Evolutionary conservation across 192 early-diverging fungal species (phyloP).

Genomic region (Linnemannia hyalina): DNA sequence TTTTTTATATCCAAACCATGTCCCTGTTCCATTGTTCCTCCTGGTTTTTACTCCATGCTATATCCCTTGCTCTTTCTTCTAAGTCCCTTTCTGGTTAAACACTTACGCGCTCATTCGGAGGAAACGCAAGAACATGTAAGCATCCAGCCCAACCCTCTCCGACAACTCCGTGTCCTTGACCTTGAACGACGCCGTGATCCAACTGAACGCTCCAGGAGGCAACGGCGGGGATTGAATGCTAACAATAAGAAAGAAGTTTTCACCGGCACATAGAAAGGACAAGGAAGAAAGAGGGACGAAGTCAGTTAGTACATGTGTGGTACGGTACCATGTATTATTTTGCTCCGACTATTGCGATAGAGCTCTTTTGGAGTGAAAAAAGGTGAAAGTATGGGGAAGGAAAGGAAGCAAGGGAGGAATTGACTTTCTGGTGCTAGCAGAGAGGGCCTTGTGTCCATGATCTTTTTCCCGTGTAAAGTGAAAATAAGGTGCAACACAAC

Average conservation of each 20-base stretch:
- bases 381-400: neutral
- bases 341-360: neutral
- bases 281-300: neutral
- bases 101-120: slow-evolving; percentile 69
- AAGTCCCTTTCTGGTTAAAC: neutral
- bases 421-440: neutral
- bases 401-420: neutral
- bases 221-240: slow-evolving; percentile 68
- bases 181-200: slow-evolving; percentile 70
- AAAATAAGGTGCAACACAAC: neutral
- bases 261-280: too few relatives aligned
- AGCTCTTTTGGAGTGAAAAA: neutral
- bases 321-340: neutral
- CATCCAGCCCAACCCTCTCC: slow-evolving; percentile 74
- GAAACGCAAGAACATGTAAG: slow-evolving; percentile 84
- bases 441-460: neutral
- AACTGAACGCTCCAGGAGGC: slow-evolving; percentile 66
- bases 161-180: slow-evolving; percentile 69
- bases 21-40: neutral
- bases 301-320: neutral
- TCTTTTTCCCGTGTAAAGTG: neutral
- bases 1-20: neutral
- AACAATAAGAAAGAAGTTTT: neutral
- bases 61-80: neutral
- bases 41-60: neutral